phyloP scores from a whole-genome alignment of 768 basidiomycete genomes.

The Suillus brevipes region DNA sequence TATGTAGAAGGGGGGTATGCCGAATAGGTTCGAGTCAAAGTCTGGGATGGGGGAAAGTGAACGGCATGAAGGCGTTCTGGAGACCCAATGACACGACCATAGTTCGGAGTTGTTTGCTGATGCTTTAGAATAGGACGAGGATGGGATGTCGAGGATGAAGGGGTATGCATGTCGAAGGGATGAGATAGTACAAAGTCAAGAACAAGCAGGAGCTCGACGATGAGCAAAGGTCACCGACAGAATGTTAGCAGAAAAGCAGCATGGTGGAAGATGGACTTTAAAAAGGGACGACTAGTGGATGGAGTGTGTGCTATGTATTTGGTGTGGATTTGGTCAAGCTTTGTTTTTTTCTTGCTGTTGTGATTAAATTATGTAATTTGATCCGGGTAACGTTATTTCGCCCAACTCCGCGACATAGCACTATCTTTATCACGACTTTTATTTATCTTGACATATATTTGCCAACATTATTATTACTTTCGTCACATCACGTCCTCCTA shows the following conservation, averaged over 20 bases:
- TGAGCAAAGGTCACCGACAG: conserved; percentile 8
- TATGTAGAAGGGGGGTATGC: conserved; percentile 52
- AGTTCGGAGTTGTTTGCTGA: conserved; percentile 26
- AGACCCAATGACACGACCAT: conserved; percentile 18
- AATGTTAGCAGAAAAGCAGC: conserved; percentile 16
- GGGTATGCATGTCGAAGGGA: conserved; percentile 13
- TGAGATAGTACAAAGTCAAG: not conserved
- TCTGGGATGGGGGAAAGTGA: conserved; percentile 46
- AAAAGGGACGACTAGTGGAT: conserved; percentile 6
- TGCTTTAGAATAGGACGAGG: conserved; percentile 65
- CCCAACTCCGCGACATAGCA: not conserved
- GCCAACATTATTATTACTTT: not conserved
- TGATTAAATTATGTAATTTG: conserved; percentile 11
- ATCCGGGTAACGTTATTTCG: conserved; percentile 10
- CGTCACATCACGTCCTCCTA: not conserved
- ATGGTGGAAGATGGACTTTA: conserved; percentile 12
- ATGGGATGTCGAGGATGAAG: conserved; percentile 5
- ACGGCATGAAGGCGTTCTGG: conserved; percentile 41
- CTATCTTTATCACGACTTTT: not conserved
- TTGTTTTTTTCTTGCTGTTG: conserved; percentile 8
- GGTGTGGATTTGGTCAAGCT: conserved; percentile 14
- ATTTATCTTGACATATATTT: not conserved
- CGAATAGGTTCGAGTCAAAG: conserved; percentile 38
- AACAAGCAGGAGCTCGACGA: conserved; percentile 2
- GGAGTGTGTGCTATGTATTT: conserved; percentile 18